Base-by-base conservation (phyloP, 192 early-diverging fungal species). In the Coemansia sp. region DNA sequence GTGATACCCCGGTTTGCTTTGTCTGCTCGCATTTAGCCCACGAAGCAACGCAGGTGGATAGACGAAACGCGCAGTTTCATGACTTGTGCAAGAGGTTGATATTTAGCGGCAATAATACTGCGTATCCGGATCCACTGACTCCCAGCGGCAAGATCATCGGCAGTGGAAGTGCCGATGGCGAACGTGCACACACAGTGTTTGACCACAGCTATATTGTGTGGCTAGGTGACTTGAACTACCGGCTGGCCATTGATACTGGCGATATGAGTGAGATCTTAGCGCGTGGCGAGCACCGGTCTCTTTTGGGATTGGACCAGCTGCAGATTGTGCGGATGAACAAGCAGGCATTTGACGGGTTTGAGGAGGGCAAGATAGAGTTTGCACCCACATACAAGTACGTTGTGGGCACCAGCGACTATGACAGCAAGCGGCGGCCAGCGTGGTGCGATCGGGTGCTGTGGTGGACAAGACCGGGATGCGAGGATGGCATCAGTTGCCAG, bases 401-500 rank as follows among this genome's bases (percentile, higher is more conserved):
- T 50, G 69, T 89, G 43, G 93, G 94, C 0, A 95, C 90, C 0
- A 72, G 65, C 42, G 72, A 57, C 8, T 97, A 87, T 63, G 94
- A 99, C 63, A 84, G 86, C 1, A 88, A 85, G 82, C 81, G 96
- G 26, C 72, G 86, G 4, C 96, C 96, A 13, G 86, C 92, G 2
- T 99, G 93, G 84, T 94, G 92, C 57, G 96, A 99, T 63, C 86
- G 96, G 28, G 86, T 99, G 20, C 72, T 97, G 38, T 97, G 90
- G 90, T 84, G 85, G 58, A 88, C 87, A 21, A 84, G 82, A 10
- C 64, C 73, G 0, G 73, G 67, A 1, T 70, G 63, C 59, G 67
- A 70, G 19, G 67, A 45, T 12, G 72, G 72, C 14, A 40, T 76
- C 12, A 48, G 20, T 3, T 58, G 66, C 55, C 12, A 12, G 23